Evolutionary conservation across 2,329 filamentous ascomycete genomes (phyloP), one percentile per base, ranked within the genome.

Genomic region (Arthrobotrys musiformis): DNA sequence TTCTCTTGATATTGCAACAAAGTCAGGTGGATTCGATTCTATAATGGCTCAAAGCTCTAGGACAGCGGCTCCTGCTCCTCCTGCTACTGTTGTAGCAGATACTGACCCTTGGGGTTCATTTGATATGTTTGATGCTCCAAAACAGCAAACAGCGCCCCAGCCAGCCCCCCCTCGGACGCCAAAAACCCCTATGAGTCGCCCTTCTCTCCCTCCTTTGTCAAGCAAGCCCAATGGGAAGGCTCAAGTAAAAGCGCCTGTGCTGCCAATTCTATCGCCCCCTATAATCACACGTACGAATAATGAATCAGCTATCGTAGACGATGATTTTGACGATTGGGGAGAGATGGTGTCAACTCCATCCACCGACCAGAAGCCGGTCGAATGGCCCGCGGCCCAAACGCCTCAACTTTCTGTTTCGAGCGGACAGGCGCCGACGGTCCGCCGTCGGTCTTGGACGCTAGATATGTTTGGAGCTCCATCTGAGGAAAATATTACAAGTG

Each of bases 251-350:
- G 35, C 48, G 17, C 66, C 73, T 26, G 66, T 66, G 26, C 42
- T 70, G 4, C 66, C 73, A 28, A 35, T 70, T 8, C 17, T 70
- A 52, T 66, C 61, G 6, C 69, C 69, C 30, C 60, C 73, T 8
- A 64, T 46, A 6, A 52, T 67, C 6, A 61, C 37, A n/a, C 50
- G 48, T 19, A 44, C 28, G 13, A 42, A 46, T 22, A 77, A 30
- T 17, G 61, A 67, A 26, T 67, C 66, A 19, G 66, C 66, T 28
- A 64, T 69, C 7, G 54, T 30, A 7, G 64, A 72, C n/a, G 68
- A 73, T 42, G 68, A 78, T 33, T 78, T 78, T 42, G 74, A 69
- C 19, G 74, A 78, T 46, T 78, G 74, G 74, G 74, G 74, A n/a
- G 74, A 78, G 44, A 78, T 78, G 74, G 22, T 78, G 15, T 37